These are phyloP conservation scores for Phytophthora pistaciae DNA, from an alignment of 352 stramenopile species.

Conservation along the genomic window DNA sequence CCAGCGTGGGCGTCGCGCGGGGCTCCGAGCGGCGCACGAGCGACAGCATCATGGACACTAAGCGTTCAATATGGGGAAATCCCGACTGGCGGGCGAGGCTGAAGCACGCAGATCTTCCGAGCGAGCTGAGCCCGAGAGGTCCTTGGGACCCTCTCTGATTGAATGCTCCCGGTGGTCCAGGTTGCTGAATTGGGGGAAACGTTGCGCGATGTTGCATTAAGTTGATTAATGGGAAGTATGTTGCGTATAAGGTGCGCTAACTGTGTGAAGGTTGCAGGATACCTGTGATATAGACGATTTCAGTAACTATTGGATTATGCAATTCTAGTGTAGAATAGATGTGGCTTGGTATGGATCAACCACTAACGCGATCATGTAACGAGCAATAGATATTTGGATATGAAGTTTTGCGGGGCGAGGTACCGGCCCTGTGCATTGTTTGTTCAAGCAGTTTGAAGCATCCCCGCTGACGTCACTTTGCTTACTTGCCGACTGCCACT, in stretches of 20 bases:
- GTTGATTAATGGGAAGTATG: background rate
- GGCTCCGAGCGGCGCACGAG: slow-evolving; percentile 29
- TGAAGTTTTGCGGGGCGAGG: no score
- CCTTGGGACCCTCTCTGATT: no score
- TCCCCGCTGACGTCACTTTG: background rate
- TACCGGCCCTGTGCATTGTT: background rate
- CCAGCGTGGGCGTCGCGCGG: slow-evolving; percentile 24
- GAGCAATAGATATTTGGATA: background rate
- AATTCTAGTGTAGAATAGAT: no score
- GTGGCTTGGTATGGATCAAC: background rate
- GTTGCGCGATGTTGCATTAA: background rate
- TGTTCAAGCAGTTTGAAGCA: background rate
- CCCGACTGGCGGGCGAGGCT: background rate
- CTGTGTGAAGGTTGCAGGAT: background rate
- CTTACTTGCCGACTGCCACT: background rate
- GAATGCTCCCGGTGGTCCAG: background rate
- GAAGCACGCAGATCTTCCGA: background rate
- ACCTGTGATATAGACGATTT: background rate
- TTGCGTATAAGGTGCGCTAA: background rate
- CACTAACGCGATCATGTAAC: background rate
- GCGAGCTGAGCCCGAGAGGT: no score
- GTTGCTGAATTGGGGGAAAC: background rate
- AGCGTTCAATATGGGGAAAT: background rate
- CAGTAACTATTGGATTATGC: no score
- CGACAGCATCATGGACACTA: slow-evolving; percentile 31